phyloP scores from a whole-genome alignment of 1,139 yeast species.

The Suhomyces chickasaworum region DNA sequence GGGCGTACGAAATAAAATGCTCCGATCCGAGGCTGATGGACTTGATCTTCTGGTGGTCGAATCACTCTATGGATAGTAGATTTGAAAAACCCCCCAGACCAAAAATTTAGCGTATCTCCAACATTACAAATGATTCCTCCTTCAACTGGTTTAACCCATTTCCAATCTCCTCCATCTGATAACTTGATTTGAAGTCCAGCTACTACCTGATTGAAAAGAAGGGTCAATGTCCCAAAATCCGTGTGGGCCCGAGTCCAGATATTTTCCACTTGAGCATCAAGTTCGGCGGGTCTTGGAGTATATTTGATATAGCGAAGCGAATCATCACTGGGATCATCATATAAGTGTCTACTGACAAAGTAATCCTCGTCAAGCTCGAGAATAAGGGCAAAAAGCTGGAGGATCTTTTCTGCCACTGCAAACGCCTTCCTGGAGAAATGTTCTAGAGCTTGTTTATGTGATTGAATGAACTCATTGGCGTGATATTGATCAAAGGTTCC shows the following conservation, averaged over 20 bases:
- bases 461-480: constrained; percentile 27
- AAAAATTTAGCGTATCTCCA: constrained; percentile 35
- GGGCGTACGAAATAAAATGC: constrained; percentile 38
- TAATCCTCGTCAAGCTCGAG: constrained; percentile 35
- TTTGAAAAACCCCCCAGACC: constrained; percentile 37
- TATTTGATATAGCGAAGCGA: constrained; percentile 37
- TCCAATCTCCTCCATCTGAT: constrained; percentile 32
- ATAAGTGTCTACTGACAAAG: constrained; percentile 31
- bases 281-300: constrained; percentile 28
- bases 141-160: constrained; percentile 31
- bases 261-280: constrained; percentile 31
- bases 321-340: constrained; percentile 36
- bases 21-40: constrained; percentile 33
- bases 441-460: constrained; percentile 24
- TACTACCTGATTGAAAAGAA: constrained; percentile 32
- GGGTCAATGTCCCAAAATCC: constrained; percentile 34
- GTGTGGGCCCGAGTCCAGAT: constrained; percentile 37
- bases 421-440: constrained; percentile 26
- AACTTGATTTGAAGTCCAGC: constrained; percentile 33
- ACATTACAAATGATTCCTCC: constrained; percentile 35
- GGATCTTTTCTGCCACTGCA: constrained; percentile 28
- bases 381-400: constrained; percentile 34
- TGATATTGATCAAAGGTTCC: constrained; percentile 24
- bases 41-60: constrained; percentile 35
- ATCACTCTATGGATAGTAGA: constrained; percentile 36